phyloP scores from a whole-genome alignment of 1,139 yeast species.

The Geotrichum klebahnii region DNA sequence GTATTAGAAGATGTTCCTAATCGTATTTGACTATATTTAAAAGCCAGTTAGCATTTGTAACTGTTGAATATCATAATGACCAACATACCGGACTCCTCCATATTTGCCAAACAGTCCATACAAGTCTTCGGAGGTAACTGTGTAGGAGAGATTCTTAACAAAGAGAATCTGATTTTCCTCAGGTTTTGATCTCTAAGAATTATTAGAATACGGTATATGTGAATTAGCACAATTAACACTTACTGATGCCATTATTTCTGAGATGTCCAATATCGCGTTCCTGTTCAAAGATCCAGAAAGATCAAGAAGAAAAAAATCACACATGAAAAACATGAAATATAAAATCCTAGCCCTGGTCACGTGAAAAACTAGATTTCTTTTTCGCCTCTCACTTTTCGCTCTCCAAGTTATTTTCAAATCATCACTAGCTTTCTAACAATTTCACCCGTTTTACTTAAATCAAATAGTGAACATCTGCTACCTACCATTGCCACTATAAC shows the following conservation, averaged over 20 bases:
- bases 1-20: constrained; percentile 46
- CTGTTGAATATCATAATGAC: not conserved
- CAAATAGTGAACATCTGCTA: too few species aligned
- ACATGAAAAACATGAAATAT: too few species aligned
- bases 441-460: too few species aligned
- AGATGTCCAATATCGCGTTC: too few species aligned
- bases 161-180: constrained; percentile 39
- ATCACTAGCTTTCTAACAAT: too few species aligned
- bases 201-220: not conserved
- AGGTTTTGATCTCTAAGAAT: constrained; percentile 9
- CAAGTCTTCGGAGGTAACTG: constrained; percentile 47
- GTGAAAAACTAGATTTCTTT: too few species aligned
- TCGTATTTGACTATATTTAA: constrained; percentile 44
- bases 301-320: too few species aligned
- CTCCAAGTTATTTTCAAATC: too few species aligned
- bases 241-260: constrained; percentile 1
- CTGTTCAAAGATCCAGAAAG: too few species aligned
- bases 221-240: not conserved
- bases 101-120: constrained; percentile 54
- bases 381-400: too few species aligned
- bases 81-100: constrained; percentile 48
- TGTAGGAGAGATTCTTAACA: constrained; percentile 59
- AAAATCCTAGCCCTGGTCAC: too few species aligned
- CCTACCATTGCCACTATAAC: too few species aligned
- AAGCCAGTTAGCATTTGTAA: not conserved